Evolutionary conservation across 371 early-diverging fungal genomes (phyloP).

Genomic region (Zopfochytrium polystomum): DNA sequence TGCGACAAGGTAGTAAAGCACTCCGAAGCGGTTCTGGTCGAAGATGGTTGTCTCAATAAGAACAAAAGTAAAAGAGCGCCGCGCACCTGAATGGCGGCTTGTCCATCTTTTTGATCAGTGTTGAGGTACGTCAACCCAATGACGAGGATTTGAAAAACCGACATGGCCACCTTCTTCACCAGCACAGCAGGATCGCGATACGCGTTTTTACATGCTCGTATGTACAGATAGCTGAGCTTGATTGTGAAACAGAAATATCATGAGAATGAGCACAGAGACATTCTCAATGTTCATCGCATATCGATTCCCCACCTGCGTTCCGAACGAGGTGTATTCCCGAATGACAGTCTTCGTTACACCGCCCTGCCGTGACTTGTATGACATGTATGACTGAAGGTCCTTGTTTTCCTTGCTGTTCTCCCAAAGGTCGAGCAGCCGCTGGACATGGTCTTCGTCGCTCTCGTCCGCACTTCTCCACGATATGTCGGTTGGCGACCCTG

Average conservation of each 20-base stretch:
- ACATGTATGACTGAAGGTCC: not conserved
- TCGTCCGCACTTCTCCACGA: conserved; percentile 1
- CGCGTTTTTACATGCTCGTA: conserved; percentile 20
- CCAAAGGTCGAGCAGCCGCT: conserved; percentile 20
- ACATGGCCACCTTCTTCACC: conserved; percentile 46
- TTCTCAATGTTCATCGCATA: too few species aligned
- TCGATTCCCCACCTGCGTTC: conserved; percentile 3
- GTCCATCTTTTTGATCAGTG: conserved; percentile 26
- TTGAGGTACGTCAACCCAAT: conserved; percentile 45
- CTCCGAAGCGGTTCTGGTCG: conserved; percentile 56
- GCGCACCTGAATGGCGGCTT: conserved; percentile 28
- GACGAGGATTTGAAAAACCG: conserved; percentile 23
- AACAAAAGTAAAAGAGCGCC: conserved; percentile 10
- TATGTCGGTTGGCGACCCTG: not conserved
- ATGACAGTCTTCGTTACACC: not conserved
- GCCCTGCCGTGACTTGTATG: not conserved
- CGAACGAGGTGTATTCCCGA: not conserved
- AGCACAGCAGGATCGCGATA: conserved; percentile 39
- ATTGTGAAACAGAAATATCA: not conserved
- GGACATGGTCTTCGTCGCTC: conserved; percentile 14
- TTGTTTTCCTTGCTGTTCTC: not conserved
- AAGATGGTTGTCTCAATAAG: not conserved
- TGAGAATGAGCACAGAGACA: conserved; percentile 1
- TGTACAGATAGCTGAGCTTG: conserved; percentile 17
- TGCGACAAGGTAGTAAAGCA: conserved; percentile 54